A percentile compares a stretch with the other conserved stretches of the same genome.
phyloP scores from a whole-genome alignment of 176 grass and related monocot genomes.

The Paspalum notatum region DNA sequence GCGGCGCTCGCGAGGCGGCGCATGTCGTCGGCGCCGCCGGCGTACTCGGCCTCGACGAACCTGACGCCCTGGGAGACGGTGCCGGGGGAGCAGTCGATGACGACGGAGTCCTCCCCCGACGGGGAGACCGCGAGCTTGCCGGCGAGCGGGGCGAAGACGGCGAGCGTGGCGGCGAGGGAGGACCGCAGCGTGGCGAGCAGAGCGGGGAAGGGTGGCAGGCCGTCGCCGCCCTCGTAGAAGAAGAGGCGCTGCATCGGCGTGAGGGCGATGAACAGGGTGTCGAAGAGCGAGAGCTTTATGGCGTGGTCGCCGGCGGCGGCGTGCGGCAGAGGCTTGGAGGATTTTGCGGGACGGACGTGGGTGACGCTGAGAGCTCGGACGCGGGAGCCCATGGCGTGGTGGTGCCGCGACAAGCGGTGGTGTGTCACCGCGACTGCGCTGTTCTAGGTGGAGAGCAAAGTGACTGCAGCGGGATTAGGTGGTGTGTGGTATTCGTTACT shows the following conservation, averaged over 20 bases:
- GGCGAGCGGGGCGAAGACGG: constrained; percentile 22
- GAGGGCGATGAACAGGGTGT: constrained; percentile 14
- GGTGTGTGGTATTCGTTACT: background rate
- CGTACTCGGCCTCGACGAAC: constrained; percentile 53
- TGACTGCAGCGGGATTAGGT: background rate
- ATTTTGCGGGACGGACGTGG: constrained; percentile 11
- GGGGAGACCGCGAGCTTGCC: constrained; percentile 1
- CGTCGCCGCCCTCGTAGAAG: constrained; percentile 4
- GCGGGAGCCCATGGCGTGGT: constrained; percentile 9
- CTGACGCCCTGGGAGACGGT: constrained; percentile 16
- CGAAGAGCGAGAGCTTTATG: constrained; percentile 32
- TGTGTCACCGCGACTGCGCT: background rate
- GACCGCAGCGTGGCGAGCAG: background rate
- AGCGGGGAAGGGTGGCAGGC: background rate
- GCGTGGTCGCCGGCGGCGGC: no score
- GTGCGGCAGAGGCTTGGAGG: background rate
- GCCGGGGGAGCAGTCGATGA: constrained; percentile 37
- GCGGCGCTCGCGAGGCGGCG: constrained; percentile 13
- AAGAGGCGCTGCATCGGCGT: constrained; percentile 24
- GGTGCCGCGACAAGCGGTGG: background rate
- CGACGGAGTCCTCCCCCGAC: constrained; percentile 3
- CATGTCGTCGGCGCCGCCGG: constrained; percentile 26
- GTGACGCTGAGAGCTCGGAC: constrained; percentile 13
- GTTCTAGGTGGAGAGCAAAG: background rate
- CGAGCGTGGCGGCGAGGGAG: constrained; percentile 38